Conservation (phyloP, 2,329 filamentous ascomycete species). For the Fusarium torulosum region DNA sequence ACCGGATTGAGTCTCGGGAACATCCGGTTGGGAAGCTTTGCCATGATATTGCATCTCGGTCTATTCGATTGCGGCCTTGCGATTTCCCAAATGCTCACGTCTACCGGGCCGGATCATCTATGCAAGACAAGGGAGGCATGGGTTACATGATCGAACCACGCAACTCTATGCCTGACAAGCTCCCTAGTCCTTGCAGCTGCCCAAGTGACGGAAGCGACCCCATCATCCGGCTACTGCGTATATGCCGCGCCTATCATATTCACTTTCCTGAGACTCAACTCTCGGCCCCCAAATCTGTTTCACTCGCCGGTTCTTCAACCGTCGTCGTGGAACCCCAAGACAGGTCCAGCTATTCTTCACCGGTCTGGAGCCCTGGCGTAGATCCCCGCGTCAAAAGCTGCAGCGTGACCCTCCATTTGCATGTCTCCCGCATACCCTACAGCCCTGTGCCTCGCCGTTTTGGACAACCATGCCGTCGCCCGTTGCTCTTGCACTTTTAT, state of each 20-base stretch:
- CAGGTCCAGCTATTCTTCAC: slow-evolving; percentile 41
- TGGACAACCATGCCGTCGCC: slow-evolving; percentile 24
- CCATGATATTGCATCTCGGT: slow-evolving; percentile 30
- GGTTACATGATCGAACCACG: slow-evolving; percentile 21
- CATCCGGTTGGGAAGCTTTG: slow-evolving; percentile 17
- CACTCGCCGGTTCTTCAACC: slow-evolving; percentile 30
- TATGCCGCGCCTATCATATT: slow-evolving; percentile 37
- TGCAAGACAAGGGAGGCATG: slow-evolving; percentile 41
- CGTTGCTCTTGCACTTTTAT: slow-evolving; percentile 14
- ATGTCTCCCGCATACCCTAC: slow-evolving; percentile 28
- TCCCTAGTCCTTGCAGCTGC: slow-evolving; percentile 17
- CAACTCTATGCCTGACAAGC: slow-evolving; percentile 20
- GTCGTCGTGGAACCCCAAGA: slow-evolving; percentile 36
- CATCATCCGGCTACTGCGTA: slow-evolving; percentile 29
- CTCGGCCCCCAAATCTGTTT: slow-evolving; percentile 12
- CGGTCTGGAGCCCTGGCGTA: slow-evolving; percentile 45
- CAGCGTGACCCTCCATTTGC: slow-evolving; percentile 33
- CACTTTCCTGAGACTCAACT: not conserved
- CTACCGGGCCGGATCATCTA: slow-evolving; percentile 33
- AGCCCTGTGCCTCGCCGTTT: slow-evolving; percentile 35
- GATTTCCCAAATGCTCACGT: not conserved
- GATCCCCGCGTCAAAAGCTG: slow-evolving; percentile 37
- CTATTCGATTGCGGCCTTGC: too few relatives aligned
- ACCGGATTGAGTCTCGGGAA: slow-evolving; percentile 16
- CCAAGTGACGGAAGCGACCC: slow-evolving; percentile 25